A percentile compares a stretch with the other conserved stretches of the same genome.
These are phyloP conservation scores for Penicillium herquei DNA, from an alignment of 495 filamentous ascomycete genomes.

Conservation along the genomic window DNA sequence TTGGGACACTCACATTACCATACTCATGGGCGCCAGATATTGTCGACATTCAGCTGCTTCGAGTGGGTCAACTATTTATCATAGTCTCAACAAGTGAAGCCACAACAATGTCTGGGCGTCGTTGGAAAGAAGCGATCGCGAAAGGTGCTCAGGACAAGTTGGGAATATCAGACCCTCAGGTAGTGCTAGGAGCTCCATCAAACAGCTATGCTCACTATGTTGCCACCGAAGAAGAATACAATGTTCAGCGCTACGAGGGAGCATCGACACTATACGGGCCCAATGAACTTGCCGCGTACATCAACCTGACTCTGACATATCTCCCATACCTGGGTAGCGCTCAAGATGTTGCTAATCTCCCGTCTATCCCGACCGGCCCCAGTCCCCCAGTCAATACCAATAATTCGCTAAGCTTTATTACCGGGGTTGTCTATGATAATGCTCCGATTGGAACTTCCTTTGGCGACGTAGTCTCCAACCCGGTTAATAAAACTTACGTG, in stretches of 20 bases:
- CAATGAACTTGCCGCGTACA: conserved; percentile 86
- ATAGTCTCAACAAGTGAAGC: conserved; percentile 89
- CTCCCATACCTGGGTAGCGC: conserved; percentile 62
- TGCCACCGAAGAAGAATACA: conserved; percentile 87
- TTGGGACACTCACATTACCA: conserved; percentile 73
- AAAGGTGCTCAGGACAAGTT: conserved; percentile 50
- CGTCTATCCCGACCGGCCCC: conserved; percentile 54
- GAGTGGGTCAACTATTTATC: conserved; percentile 85
- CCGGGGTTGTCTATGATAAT: conserved; percentile 73
- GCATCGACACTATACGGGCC: conserved; percentile 93
- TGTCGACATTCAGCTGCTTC: conserved; percentile 85
- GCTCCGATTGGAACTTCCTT: conserved; percentile 68
- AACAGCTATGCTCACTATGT: conserved; percentile 98
- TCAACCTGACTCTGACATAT: conserved; percentile 75
- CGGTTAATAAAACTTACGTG: conserved; percentile 46
- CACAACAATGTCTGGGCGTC: conserved; percentile 90
- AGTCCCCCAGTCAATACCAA: conserved; percentile 82
- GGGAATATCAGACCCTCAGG: conserved; percentile 56
- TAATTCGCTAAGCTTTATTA: conserved; percentile 75
- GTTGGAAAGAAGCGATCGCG: conserved; percentile 83
- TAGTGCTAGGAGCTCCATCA: conserved; percentile 89
- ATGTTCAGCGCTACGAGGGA: conserved; percentile 89
- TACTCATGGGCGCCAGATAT: conserved; percentile 94
- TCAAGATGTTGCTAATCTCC: conserved; percentile 41
- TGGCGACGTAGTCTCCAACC: conserved; percentile 69